Evolutionary conservation across 2,329 filamentous ascomycete genomes (phyloP).

Genomic region (Pyrenochaeta sp.): DNA sequence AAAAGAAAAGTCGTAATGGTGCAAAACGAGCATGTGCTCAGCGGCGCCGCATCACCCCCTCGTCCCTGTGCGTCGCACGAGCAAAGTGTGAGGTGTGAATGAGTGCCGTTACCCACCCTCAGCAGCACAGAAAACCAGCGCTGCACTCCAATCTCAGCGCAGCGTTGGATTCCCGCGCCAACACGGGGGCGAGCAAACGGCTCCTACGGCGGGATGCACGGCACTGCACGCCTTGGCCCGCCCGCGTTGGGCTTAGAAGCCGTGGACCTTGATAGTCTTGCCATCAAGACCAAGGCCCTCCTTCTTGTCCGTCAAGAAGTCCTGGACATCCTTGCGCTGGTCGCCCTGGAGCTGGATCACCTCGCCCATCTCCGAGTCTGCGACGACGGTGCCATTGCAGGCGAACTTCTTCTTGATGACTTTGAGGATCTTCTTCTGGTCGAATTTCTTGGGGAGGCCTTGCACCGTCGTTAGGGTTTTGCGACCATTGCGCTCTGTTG

Average conservation of each 20-base stretch:
- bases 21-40: slow-evolving; percentile 28
- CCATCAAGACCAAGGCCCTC: slow-evolving; percentile 90
- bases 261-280: slow-evolving; percentile 90
- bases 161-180: no score
- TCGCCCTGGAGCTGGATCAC: slow-evolving; percentile 99
- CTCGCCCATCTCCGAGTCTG: slow-evolving; percentile 95
- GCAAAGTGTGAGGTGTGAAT: slow-evolving; percentile 10
- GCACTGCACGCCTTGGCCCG: slow-evolving; percentile 12
- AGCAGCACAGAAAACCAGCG: no score
- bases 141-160: no score
- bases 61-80: slow-evolving; percentile 11
- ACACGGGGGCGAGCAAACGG: no score
- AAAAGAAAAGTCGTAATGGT: slow-evolving; percentile 26
- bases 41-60: slow-evolving; percentile 26
- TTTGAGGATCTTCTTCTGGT: slow-evolving; percentile 99
- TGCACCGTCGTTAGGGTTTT: slow-evolving; percentile 99
- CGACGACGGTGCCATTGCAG: slow-evolving; percentile 99
- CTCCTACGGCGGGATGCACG: slow-evolving; percentile 18
- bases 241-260: no score
- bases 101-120: no score
- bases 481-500: slow-evolving; percentile 97
- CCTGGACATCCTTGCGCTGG: slow-evolving; percentile 97
- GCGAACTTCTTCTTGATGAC: slow-evolving; percentile 99
- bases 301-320: slow-evolving; percentile 96
- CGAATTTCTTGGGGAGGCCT: slow-evolving; percentile 97